phyloP scores from a whole-genome alignment of 768 basidiomycete species.

The Gautieria morchelliformis region DNA sequence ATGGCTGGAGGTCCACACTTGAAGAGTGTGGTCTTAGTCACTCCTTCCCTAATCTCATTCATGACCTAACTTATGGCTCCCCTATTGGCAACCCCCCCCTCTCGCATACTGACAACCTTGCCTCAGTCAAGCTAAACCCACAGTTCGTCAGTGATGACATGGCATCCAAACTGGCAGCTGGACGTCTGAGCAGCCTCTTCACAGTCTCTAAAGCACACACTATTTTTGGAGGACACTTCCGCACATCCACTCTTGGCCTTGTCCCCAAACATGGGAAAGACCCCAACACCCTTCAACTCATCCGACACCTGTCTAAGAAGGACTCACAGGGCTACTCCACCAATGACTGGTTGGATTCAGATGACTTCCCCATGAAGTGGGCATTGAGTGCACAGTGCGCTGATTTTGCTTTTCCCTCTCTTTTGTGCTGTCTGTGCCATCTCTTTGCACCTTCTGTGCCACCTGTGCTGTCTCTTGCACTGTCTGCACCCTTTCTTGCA shows the following conservation, averaged over 20 bases:
- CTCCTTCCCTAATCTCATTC: neutral
- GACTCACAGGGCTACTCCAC: neutral
- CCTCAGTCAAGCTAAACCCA: conserved; percentile 13
- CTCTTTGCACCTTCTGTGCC: too few relatives aligned
- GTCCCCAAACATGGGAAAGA: neutral
- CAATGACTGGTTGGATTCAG: neutral
- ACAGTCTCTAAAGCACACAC: neutral
- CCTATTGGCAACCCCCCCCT: conserved; percentile 4
- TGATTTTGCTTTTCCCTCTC: neutral
- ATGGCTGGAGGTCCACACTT: neutral
- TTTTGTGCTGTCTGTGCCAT: too few relatives aligned
- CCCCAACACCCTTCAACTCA: neutral
- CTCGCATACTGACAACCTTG: conserved; percentile 15
- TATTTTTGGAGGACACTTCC: neutral
- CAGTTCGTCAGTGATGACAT: neutral
- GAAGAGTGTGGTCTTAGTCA: neutral
- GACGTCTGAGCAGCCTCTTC: conserved; percentile 6
- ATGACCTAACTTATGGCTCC: neutral
- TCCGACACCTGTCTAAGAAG: neutral
- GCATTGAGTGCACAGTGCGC: neutral
- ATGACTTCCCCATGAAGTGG: neutral
- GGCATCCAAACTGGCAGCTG: neutral
- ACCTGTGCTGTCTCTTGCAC: too few relatives aligned
- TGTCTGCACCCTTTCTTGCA: too few relatives aligned
- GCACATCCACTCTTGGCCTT: neutral